phyloP scores from a whole-genome alignment of 495 filamentous ascomycete genomes.

The Xylaria venustula region DNA sequence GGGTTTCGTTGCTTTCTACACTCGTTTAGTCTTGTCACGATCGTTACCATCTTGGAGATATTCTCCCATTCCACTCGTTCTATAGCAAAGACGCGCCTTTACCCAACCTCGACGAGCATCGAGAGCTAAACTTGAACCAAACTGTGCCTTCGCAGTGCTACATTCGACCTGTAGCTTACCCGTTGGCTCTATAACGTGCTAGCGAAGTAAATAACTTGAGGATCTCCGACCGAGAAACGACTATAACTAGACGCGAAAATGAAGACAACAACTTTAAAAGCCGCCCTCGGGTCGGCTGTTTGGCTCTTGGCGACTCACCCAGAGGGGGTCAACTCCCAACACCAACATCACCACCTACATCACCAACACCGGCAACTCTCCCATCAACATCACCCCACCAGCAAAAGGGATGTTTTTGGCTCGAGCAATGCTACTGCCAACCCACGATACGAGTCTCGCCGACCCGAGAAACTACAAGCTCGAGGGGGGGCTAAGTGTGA shows the following conservation, averaged over 20 bases:
- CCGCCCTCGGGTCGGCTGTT: slow-evolving; percentile 48
- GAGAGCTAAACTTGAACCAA: background rate
- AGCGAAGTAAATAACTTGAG: background rate
- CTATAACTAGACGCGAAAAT: slow-evolving; percentile 32
- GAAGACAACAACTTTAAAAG: slow-evolving; percentile 49
- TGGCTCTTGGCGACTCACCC: slow-evolving; percentile 39
- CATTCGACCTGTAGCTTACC: background rate
- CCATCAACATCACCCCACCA: slow-evolving; percentile 16
- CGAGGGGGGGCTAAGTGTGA: slow-evolving; percentile 54
- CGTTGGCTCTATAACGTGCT: background rate
- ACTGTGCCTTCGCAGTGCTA: background rate
- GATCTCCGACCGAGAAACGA: background rate
- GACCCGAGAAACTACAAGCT: slow-evolving; percentile 22
- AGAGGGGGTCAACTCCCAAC: slow-evolving; percentile 27
- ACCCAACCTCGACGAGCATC: background rate
- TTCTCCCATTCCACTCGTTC: slow-evolving; percentile 18
- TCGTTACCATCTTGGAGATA: slow-evolving; percentile 7
- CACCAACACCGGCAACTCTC: slow-evolving; percentile 33
- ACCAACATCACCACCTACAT: slow-evolving; percentile 38
- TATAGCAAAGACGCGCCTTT: background rate
- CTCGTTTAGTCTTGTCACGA: slow-evolving; percentile 6
- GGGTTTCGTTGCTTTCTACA: slow-evolving; percentile 10
- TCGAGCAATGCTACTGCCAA: slow-evolving; percentile 16
- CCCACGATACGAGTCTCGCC: slow-evolving; percentile 21
- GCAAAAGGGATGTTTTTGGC: slow-evolving; percentile 10